Evolutionary conservation across 495 filamentous ascomycete species (phyloP).

Genomic region (Neurospora sp.): DNA sequence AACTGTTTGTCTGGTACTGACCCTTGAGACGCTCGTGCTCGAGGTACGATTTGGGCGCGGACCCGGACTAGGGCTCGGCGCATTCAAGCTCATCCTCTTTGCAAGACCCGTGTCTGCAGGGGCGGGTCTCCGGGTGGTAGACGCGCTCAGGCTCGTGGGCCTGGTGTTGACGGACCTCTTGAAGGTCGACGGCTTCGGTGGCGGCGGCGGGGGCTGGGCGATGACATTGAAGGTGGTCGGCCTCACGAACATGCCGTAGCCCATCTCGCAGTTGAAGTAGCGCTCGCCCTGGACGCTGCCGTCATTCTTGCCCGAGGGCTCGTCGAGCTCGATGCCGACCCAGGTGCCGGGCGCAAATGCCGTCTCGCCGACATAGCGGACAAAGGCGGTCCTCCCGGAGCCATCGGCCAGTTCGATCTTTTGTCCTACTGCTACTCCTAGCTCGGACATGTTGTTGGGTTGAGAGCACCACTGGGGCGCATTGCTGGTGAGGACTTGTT

Average conservation of each 20-base stretch:
- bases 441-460: slow-evolving; percentile 27
- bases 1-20: slow-evolving; percentile 24
- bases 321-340: slow-evolving; percentile 83
- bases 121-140: slow-evolving; percentile 18
- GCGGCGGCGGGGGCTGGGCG: slow-evolving; percentile 39
- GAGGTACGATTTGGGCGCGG: slow-evolving; percentile 36
- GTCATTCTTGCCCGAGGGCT: slow-evolving; percentile 85
- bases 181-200: slow-evolving; percentile 18
- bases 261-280: slow-evolving; percentile 78
- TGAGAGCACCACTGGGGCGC: neutral
- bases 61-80: slow-evolving; percentile 52
- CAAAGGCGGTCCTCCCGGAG: slow-evolving; percentile 47
- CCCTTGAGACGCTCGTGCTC: slow-evolving; percentile 47
- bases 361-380: slow-evolving; percentile 74
- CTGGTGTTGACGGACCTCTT: slow-evolving; percentile 25
- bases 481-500: neutral
- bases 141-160: slow-evolving; percentile 26
- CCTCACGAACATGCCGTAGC: slow-evolving; percentile 82
- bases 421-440: slow-evolving; percentile 34
- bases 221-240: slow-evolving; percentile 52
- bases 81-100: slow-evolving; percentile 59
- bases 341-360: slow-evolving; percentile 74
- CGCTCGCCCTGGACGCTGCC: slow-evolving; percentile 79
- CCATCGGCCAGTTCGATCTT: slow-evolving; percentile 63
- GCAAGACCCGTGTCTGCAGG: slow-evolving; percentile 39